phyloP scores from a whole-genome alignment of 345 rosid species.

The Populus simonii region DNA sequence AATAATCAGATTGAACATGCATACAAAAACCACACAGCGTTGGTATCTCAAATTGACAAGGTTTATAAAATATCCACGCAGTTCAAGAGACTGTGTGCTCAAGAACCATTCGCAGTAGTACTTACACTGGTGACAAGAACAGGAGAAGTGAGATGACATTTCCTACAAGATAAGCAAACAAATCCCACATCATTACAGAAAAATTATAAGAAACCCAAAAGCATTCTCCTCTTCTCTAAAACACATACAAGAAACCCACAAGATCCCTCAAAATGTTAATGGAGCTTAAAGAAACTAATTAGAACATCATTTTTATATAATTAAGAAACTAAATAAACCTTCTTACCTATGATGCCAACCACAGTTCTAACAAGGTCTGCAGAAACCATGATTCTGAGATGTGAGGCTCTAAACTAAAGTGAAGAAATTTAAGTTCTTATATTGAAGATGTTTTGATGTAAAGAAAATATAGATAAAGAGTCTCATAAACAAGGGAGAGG shows the following conservation, averaged over 20 bases:
- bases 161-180: slow-evolving; percentile 43
- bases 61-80: too few relatives aligned
- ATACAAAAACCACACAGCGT: too few relatives aligned
- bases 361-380: slow-evolving; percentile 42
- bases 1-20: too few relatives aligned
- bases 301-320: too few relatives aligned
- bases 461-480: not conserved
- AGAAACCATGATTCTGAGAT: slow-evolving; percentile 46
- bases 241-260: slow-evolving; percentile 24
- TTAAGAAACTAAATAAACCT: not conserved
- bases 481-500: not conserved
- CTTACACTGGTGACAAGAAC: slow-evolving; percentile 90
- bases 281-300: not conserved
- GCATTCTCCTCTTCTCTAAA: not conserved
- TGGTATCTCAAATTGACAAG: too few relatives aligned
- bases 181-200: not conserved
- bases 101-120: not conserved
- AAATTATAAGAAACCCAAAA: not conserved
- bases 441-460: not conserved
- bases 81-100: not conserved
- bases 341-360: slow-evolving; percentile 60
- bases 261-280: not conserved
- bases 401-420: not conserved
- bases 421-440: not conserved
- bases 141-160: slow-evolving; percentile 65